Evolutionary conservation across 2,329 filamentous ascomycete species (phyloP), one percentile per base, ranked within the genome.

Genomic region (Ceratocystiopsis minuta): DNA sequence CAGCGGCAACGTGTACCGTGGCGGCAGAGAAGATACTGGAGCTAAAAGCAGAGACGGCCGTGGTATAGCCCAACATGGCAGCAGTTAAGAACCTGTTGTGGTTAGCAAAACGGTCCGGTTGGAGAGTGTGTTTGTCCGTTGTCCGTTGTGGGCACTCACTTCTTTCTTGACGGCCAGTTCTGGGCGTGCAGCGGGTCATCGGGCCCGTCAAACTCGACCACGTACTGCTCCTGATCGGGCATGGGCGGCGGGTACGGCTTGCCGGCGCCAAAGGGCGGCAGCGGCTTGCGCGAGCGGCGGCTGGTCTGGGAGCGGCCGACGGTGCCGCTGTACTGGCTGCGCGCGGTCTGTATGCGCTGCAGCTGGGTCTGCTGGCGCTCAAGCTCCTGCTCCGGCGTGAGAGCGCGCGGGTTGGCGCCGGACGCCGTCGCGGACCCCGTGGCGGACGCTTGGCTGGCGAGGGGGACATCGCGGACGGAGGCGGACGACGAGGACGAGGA

Each of bases 111-210:
- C 11, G 9, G 24, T 6, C 24, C 24, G 24, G 24, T 14, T n/a
- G n/a, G n/a, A n/a, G n/a, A n/a, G n/a, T n/a, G n/a, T n/a, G n/a
- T n/a, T n/a, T n/a, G n/a, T n/a, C n/a, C n/a, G n/a, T n/a, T n/a
- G n/a, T n/a, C n/a, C n/a, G n/a, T n/a, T n/a, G n/a, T n/a, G 24
- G 24, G 7, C 3, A 65, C 68, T 53, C 58, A 74, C 75, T 93
- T 94, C 64, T 82, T 87, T 54, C 63, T 72, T 42, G 81, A 54
- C 0, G 80, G 69, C 86, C 86, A 94, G 56, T 94, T 94, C 61
- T 88, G 81, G 1, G 84, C 80, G 58, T 93, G 85, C 46, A 87
- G 54, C 3, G 85, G 85, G 53, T 94, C 86, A 48, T 86, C 69
- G 1, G 75, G 78, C 0, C 85, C 86, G 50, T 87, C 79, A 54